phyloP scores from a whole-genome alignment of 306 rosid species.

The Aeschynomene evenia region DNA sequence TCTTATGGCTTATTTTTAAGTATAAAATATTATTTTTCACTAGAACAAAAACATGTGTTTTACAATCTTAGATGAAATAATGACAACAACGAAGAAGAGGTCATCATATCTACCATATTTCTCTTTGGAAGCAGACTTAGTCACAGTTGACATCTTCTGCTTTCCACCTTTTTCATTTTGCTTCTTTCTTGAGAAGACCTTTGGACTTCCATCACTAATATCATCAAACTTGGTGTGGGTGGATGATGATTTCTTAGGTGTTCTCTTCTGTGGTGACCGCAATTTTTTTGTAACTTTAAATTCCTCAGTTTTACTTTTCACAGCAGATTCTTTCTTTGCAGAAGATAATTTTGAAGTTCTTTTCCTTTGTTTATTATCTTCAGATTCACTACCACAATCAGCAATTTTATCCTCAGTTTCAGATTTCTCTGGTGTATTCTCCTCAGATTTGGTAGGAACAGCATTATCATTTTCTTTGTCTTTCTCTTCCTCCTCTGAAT shows the following conservation, averaged over 20 bases:
- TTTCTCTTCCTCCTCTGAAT: conserved; percentile 57
- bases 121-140: conserved; percentile 67
- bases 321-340: conserved; percentile 62
- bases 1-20: conserved; percentile 1
- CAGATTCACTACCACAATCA: conserved; percentile 79
- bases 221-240: conserved; percentile 52
- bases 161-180: conserved; percentile 53
- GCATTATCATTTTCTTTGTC: conserved; percentile 68
- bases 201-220: conserved; percentile 66
- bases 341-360: conserved; percentile 49
- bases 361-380: conserved; percentile 45
- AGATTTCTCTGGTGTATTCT: conserved; percentile 59
- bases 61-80: conserved; percentile 17
- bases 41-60: neutral
- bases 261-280: conserved; percentile 47
- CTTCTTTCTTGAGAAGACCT: conserved; percentile 86
- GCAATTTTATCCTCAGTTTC: conserved; percentile 65
- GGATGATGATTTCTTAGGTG: conserved; percentile 52
- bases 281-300: conserved; percentile 43
- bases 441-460: conserved; percentile 69
- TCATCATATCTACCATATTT: conserved; percentile 54
- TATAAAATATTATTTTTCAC: neutral
- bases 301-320: conserved; percentile 59
- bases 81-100: conserved; percentile 21
- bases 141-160: conserved; percentile 44